Conservation (phyloP, 1,284 basidiomycete species). For the Ustilago trichophora region DNA sequence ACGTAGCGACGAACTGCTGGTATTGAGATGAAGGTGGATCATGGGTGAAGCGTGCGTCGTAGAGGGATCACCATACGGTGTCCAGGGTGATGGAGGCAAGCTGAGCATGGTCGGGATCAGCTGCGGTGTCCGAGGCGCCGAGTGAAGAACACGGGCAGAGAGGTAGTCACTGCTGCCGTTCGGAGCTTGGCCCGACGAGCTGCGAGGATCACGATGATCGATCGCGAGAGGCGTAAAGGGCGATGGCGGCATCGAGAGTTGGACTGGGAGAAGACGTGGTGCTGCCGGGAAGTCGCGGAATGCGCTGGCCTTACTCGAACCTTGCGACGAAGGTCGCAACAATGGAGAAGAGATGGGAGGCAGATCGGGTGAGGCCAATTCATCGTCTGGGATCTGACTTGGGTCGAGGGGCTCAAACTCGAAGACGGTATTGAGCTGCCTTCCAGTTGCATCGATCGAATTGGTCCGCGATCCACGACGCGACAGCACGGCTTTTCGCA, state of each 20-base stretch:
- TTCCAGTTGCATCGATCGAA: slow-evolving; percentile 28
- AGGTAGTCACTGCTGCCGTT: slow-evolving; percentile 26
- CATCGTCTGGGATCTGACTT: slow-evolving; percentile 35
- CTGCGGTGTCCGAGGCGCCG: slow-evolving; percentile 45
- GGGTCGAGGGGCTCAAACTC: slow-evolving; percentile 37
- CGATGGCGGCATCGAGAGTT: slow-evolving; percentile 40
- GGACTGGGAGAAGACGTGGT: slow-evolving; percentile 51
- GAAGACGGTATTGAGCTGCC: slow-evolving; percentile 42
- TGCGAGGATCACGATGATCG: slow-evolving; percentile 6
- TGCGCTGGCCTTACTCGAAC: slow-evolving; percentile 16
- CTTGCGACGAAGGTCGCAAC: slow-evolving; percentile 23
- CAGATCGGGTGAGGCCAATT: slow-evolving; percentile 36
- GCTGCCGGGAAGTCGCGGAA: slow-evolving; percentile 36
- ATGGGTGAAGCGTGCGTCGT: slow-evolving; percentile 13
- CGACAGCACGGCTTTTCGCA: slow-evolving; percentile 18
- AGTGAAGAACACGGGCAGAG: slow-evolving; percentile 23
- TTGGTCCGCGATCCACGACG: slow-evolving; percentile 27
- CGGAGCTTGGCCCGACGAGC: slow-evolving; percentile 5
- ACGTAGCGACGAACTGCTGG: slow-evolving; percentile 31
- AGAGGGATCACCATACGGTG: slow-evolving; percentile 27
- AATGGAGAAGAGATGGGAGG: slow-evolving; percentile 35
- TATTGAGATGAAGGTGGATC: slow-evolving; percentile 44
- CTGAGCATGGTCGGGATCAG: slow-evolving; percentile 51
- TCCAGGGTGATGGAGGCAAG: slow-evolving; percentile 58
- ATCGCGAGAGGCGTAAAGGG: slow-evolving; percentile 43